Conservation (phyloP, 2,329 filamentous ascomycete genomes). For the Pestalotiopsis sp. region DNA sequence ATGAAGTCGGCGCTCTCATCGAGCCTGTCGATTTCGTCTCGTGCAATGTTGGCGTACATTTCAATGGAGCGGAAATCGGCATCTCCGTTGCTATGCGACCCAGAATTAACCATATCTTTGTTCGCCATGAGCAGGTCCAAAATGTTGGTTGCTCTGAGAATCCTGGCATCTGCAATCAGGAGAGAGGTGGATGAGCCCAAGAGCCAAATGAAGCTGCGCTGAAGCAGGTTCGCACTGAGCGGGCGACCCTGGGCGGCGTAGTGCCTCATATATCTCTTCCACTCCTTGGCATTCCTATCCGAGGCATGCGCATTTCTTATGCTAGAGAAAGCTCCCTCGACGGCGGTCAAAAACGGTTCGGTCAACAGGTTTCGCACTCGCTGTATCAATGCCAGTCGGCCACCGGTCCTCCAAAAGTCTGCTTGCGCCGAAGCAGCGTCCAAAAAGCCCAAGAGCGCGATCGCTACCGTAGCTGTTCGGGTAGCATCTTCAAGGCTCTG, state of each 20-base stretch:
- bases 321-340: slow-evolving; percentile 89
- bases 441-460: slow-evolving; percentile 89
- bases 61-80: slow-evolving; percentile 61
- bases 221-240: slow-evolving; percentile 87
- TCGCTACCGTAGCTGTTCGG: slow-evolving; percentile 73
- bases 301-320: slow-evolving; percentile 77
- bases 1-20: slow-evolving; percentile 92
- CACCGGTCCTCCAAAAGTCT: slow-evolving; percentile 78
- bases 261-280: slow-evolving; percentile 83
- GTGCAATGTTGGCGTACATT: slow-evolving; percentile 71
- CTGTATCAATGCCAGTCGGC: slow-evolving; percentile 74
- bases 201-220: slow-evolving; percentile 85
- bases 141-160: slow-evolving; percentile 64
- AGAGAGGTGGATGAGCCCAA: slow-evolving; percentile 79
- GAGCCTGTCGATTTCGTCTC: slow-evolving; percentile 82
- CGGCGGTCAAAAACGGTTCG: slow-evolving; percentile 80
- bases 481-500: slow-evolving; percentile 68
- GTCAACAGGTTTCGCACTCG: slow-evolving; percentile 75
- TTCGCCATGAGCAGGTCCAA: slow-evolving; percentile 74
- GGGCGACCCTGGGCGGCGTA: slow-evolving; percentile 82
- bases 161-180: slow-evolving; percentile 65
- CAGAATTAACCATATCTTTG: slow-evolving; percentile 48
- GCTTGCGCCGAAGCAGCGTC: slow-evolving; percentile 78
- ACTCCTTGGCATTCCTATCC: slow-evolving; percentile 73
- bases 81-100: slow-evolving; percentile 45